Conservation (phyloP, 208 protist genomes). For the Acanthamoeba royreba region DNA sequence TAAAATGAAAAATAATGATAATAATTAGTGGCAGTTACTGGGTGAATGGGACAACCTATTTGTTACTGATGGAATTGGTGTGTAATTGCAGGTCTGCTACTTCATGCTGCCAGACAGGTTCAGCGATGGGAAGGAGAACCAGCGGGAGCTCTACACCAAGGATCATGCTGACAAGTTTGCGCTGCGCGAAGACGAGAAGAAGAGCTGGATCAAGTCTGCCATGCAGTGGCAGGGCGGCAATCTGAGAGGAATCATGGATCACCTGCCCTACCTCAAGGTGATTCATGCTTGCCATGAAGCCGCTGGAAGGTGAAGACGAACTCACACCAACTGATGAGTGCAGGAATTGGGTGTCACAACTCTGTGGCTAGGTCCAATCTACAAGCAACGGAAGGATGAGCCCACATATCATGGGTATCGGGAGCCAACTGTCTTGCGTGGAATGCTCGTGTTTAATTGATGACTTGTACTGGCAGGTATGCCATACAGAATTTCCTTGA, state of each 20-base stretch:
- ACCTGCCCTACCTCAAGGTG: background rate
- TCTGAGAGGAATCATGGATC: background rate
- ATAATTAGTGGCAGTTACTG: no score
- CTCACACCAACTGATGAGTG: no score
- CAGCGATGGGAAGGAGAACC: background rate
- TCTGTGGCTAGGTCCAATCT: background rate
- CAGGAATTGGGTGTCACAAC: background rate
- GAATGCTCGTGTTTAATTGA: no score
- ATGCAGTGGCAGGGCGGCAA: constrained; percentile 27
- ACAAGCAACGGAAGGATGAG: background rate
- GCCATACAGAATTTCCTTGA: background rate
- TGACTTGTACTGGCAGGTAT: no score
- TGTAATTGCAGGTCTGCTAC: constrained; percentile 17
- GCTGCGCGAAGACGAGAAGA: background rate
- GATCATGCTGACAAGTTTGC: background rate
- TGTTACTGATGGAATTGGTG: background rate
- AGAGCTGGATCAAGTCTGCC: background rate
- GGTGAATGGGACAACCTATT: background rate
- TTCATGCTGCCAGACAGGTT: background rate
- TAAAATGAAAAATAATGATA: no score
- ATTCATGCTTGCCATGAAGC: no score
- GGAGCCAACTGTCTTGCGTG: no score
- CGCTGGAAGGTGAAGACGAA: no score
- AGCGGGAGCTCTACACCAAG: background rate
- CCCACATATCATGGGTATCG: background rate